Evolutionary conservation across 768 basidiomycete genomes (phyloP), one percentile per base, ranked within the genome.

Genomic region (Amyloporia xantha): DNA sequence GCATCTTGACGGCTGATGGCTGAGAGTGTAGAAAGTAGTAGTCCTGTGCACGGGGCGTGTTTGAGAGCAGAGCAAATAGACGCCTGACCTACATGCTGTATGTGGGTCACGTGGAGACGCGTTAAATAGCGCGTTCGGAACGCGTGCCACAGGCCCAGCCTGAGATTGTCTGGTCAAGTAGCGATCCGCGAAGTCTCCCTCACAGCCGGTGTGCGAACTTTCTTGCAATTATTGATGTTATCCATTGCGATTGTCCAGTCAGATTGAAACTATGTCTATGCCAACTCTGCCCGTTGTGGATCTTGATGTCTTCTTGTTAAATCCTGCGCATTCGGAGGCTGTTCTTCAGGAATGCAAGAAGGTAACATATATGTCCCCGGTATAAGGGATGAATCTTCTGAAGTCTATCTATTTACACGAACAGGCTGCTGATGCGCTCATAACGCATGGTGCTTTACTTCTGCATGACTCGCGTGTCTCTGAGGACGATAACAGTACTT

Each of bases 391-490:
- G 3, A 19, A 17, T 11, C 25, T 24, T 24, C 43, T 30, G 21
- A 30, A 20, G 35, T 27, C 7, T 10, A 23, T 25, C 2, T 28
- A 2, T 20, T 28, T 15, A 19, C 20, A n/a, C 20, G 38, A n/a
- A 1, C 54, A 91, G 87, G 87, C 84, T 27, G 88, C 92, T 5
- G 73, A 86, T 55, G 87, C 90, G 2, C 71, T 96, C 28, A 86
- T 90, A 48, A 72, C 74, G 30, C 92, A 87, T 51, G 94, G 94
- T 2, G 94, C 94, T 0, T 76, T 96, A 20, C 74, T 96, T 21
- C 71, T 96, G 35, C 83, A 78, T 47, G 94, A 96, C 65, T 86
- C 85, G 12, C 78, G 93, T 11, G 90, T 93, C 19, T 78, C 81
- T 3, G 88, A 91, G 59, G 71, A 79, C 20, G 87, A 91, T 64